Conservation (phyloP, 139 green algal genomes). For the Tetraselmis striata region DNA sequence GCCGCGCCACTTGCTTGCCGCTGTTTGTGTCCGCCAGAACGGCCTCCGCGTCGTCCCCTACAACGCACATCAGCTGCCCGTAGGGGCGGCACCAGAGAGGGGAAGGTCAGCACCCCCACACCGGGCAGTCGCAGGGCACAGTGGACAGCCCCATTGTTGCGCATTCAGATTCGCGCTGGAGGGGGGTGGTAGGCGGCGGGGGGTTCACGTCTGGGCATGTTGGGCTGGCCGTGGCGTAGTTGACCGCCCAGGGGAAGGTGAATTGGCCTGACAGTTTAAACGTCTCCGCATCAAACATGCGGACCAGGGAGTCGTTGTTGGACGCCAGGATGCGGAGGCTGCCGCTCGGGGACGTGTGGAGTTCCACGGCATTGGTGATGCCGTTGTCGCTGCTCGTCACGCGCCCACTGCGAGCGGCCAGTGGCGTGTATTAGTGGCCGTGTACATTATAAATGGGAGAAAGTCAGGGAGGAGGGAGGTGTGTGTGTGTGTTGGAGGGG, state of each 20-base stretch:
- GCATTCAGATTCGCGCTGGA: no score
- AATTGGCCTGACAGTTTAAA: constrained; percentile 20
- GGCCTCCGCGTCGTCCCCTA: constrained; percentile 68
- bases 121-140: no score
- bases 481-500: no score
- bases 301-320: constrained; percentile 83
- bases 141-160: no score
- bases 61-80: constrained; percentile 38
- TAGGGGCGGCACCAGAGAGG: no score
- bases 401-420: constrained; percentile 20
- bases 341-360: constrained; percentile 25
- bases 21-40: constrained; percentile 35
- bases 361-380: constrained; percentile 92
- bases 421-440: no score
- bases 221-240: constrained; percentile 59
- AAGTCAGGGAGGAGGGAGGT: no score
- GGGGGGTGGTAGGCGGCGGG: no score
- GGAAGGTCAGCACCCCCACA: no score
- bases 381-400: constrained; percentile 66
- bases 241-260: constrained; percentile 78
- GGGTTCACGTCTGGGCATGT: no score
- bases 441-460: no score
- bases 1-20: constrained; percentile 22
- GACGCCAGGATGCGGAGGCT: constrained; percentile 46
- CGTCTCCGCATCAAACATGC: constrained; percentile 40